Conservation (phyloP, 2,329 filamentous ascomycete species). For the Periconia sp. region DNA sequence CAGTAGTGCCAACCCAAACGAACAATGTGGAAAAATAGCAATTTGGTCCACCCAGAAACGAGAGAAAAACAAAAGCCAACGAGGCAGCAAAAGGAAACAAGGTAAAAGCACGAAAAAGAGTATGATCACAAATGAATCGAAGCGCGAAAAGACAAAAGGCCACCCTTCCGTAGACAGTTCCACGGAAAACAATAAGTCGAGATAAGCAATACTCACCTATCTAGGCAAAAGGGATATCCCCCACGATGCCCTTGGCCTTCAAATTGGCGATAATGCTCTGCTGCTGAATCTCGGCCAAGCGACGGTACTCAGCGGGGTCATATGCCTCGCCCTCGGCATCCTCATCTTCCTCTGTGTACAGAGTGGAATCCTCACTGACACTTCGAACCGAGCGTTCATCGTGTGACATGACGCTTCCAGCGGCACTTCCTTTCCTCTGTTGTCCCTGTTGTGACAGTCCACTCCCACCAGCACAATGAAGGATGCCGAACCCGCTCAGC, state of each 20-base stretch:
- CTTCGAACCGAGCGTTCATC: neutral
- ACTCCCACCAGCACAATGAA: neutral
- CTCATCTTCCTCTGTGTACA: neutral
- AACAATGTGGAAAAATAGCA: neutral
- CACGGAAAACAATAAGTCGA: neutral
- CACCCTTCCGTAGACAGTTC: neutral
- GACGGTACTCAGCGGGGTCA: neutral
- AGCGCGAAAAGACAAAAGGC: neutral
- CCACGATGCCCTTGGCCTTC: neutral
- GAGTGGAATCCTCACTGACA: neutral
- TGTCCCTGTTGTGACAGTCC: neutral
- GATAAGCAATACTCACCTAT: neutral
- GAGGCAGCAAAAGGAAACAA: neutral
- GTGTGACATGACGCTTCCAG: neutral
- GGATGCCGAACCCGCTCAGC: neutral
- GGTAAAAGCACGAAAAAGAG: neutral
- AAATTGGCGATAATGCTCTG: neutral
- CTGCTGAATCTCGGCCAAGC: neutral
- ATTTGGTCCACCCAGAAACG: neutral
- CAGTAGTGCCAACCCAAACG: neutral
- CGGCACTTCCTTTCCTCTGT: neutral
- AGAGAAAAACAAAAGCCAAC: neutral
- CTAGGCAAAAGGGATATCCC: neutral
- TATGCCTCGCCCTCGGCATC: neutral
- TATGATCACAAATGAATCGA: neutral